Evolutionary conservation across 305 asterid species (phyloP), one percentile per base, ranked within the genome.

Genomic region (Plantago coronopus): DNA sequence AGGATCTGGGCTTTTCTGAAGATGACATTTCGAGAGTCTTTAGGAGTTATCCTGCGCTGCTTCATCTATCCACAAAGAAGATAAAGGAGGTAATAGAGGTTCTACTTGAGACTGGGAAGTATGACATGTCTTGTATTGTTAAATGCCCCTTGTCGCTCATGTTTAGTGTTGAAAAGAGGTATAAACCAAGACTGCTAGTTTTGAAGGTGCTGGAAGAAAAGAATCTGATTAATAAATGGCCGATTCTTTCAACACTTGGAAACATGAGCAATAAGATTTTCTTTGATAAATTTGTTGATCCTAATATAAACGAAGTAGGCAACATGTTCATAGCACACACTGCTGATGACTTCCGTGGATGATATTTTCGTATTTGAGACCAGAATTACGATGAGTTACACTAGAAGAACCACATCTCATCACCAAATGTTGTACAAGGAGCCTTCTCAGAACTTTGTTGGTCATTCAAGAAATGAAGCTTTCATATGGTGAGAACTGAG

Each of bases 121-220:
- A 51, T 51, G 40, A 51, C 29, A 51, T 51, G 19, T 5, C 57
- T 9, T 51, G 40, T 23, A 51, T 51, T 50, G 20, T 18, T 50
- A 21, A 50, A 3, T 2, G 1, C 9, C 56, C 56, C 4, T 3
- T 3, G 13, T 21, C 56, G 3, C 56, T 50, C 11, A 50, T 21
- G 56, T 8, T n/a, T n/a, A n/a, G n/a, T n/a, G n/a, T n/a, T n/a
- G n/a, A n/a, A 2, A 51, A 51, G 19, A 51, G 37, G 19, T 22
- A 5, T 23, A 23, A 51, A 16, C 57, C 37, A 6, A 1, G 37
- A 2, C 11, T 51, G 57, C 38, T 0, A 19, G 17, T 50, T 21
- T 50, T 50, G 17, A 50, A 18, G 17, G 34, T 9, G 14, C 20
- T 50, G 56, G 56, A 50, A 1, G 20, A 19, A n/a, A 50, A 13